These are phyloP conservation scores for Colletotrichum brevisporum DNA, from an alignment of 2,329 filamentous ascomycete genomes.

Conservation along the genomic window DNA sequence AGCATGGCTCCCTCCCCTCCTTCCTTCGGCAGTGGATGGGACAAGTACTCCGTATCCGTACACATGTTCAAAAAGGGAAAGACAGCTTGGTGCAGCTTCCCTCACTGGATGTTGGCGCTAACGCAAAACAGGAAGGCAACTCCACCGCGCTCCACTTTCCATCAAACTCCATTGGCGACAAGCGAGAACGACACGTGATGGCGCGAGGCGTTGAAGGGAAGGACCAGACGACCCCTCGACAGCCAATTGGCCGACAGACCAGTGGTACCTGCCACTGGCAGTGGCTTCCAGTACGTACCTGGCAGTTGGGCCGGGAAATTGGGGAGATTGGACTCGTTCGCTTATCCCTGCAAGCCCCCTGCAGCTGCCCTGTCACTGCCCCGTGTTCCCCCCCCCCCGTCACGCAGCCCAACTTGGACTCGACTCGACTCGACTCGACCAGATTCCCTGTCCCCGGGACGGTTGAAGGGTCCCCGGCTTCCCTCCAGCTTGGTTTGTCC, in stretches of 20 bases:
- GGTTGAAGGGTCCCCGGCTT: constrained; percentile 16
- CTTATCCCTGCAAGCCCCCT: not conserved
- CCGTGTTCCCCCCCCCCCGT: not conserved
- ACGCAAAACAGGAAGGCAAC: not conserved
- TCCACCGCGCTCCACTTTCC: not conserved
- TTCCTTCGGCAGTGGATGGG: constrained; percentile 15
- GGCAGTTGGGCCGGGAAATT: constrained; percentile 28
- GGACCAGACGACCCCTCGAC: not conserved
- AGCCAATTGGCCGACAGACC: not conserved
- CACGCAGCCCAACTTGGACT: too few species aligned
- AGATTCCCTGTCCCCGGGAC: constrained; percentile 4
- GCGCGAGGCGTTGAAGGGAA: not conserved
- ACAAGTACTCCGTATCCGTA: not conserved
- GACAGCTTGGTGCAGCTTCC: constrained; percentile 8
- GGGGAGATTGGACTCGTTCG: constrained; percentile 1
- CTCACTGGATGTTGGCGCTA: constrained; percentile 22
- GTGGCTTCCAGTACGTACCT: not conserved
- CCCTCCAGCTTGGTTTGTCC: not conserved
- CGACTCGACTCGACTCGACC: too few species aligned
- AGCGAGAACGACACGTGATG: not conserved
- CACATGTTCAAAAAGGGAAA: constrained; percentile 16
- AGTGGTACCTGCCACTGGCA: not conserved
- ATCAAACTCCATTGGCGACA: not conserved
- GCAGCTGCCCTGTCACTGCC: constrained; percentile 4
- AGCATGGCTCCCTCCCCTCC: not conserved